Percentiles rank a stretch among this genome's conserved stretches.
Conservation (phyloP, 257 asterid genomes). For the Plantago major region DNA sequence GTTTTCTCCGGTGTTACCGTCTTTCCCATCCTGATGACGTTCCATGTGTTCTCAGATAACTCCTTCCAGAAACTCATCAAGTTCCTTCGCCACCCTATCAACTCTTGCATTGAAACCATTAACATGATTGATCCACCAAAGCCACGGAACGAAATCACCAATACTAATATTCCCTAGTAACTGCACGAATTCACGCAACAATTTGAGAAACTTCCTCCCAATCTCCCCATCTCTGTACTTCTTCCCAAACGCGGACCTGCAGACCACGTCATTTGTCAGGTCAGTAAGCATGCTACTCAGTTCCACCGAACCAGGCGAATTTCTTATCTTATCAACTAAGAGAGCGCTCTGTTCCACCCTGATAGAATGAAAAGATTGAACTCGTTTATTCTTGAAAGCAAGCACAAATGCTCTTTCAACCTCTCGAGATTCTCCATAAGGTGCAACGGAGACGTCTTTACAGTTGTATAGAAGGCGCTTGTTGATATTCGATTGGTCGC, state of each 20-base stretch:
- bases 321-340: conserved; percentile 32
- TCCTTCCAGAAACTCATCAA: conserved; percentile 34
- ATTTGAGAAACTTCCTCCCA: conserved; percentile 17
- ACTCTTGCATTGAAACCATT: conserved; percentile 30
- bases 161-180: conserved; percentile 25
- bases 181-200: conserved; percentile 12
- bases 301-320: conserved; percentile 17
- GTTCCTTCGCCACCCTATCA: conserved; percentile 23
- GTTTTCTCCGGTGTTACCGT: conserved; percentile 5
- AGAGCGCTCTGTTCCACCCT: conserved; percentile 39
- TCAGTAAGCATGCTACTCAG: conserved; percentile 24
- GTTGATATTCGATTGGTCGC: conserved; percentile 30
- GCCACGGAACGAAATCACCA: conserved; percentile 40
- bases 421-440: conserved; percentile 46
- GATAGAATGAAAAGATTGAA: conserved; percentile 27
- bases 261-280: conserved; percentile 29
- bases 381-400: conserved; percentile 39
- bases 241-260: conserved; percentile 42
- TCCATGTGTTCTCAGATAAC: conserved; percentile 30
- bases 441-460: conserved; percentile 31
- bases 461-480: conserved; percentile 17
- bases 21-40: not conserved
- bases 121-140: conserved; percentile 29
- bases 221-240: conserved; percentile 25
- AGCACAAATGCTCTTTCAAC: conserved; percentile 30